Base-by-base conservation (phyloP, 202 grass and related monocot genomes). In the Elaeis oleifera region DNA sequence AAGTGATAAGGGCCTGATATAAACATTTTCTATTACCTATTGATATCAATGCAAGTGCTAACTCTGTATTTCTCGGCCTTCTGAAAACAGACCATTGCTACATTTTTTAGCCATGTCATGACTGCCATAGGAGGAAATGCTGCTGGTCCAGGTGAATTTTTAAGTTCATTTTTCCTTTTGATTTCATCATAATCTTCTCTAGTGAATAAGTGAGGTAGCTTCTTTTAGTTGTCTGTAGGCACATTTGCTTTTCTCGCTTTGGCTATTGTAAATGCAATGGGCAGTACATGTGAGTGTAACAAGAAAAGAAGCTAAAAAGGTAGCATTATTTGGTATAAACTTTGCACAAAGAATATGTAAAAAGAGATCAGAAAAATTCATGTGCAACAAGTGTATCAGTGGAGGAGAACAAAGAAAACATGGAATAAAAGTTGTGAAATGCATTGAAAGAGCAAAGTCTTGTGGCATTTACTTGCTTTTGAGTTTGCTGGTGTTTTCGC, bases 71-170 rank as follows among this genome's bases (percentile, higher is more conserved):
- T 23, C 6, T 25, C 32, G 7, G 23, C 11, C 50, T 23, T 73
- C 3, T 59, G 23, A 63, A 13, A 44, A 48, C 70, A 73, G 70
- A 73, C 70, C 18, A 73, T 73, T 63, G 58, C 70, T 56, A 63
- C 59, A 13, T 73, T 73, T 54, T 73, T 73, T 32, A 73, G 70
- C 59, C 50, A 73, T 1, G 24, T 73, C 16, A 73, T 73, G 70
- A 54, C 59, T 63, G 70, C 59, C 49, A 73, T 73, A 55, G 70
- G 70, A 63, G 70, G 70, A 73, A 73, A 63, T 21, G 25, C 59
- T 24, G 50, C 70, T 36, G 70, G 70, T 48, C 70, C 70, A 55
- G 70, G 70, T 73, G 22, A 15, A 17, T n/a, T 18, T 14, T 39
- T 63, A 16, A 48, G 13, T 16, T 17, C 25, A 8, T 54, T 44